Evolutionary conservation across 768 basidiomycete genomes (phyloP), one percentile per base, ranked within the genome.

Genomic region (Pisolithus albus): DNA sequence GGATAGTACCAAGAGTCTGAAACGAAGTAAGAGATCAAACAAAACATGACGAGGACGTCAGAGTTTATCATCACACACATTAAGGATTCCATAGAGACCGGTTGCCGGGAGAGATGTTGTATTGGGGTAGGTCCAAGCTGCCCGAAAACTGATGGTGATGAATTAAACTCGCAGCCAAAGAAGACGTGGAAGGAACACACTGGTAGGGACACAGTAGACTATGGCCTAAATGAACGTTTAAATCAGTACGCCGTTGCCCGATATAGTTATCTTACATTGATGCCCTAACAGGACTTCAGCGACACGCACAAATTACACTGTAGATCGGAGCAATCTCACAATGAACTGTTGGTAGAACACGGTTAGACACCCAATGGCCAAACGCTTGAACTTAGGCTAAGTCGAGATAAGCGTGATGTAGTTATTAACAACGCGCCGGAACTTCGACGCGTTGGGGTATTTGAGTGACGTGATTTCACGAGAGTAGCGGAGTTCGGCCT

Each of bases 71-170:
- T 34, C 34, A 55, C 59, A 37, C 43, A 60, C 61, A 11, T 65
- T 70, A 15, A 68, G 64, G 54, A 73, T 59, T 7, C 72, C 73
- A 18, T 65, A 71, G 19, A 72, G 69, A 11, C 73, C 73, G 1
- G 72, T 70, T n/a, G 73, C 73, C 9, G 75, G 56, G 6, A 74
- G 52, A 7, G 73, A 74, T 1, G 73, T 70, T 1, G 73, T 73
- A 36, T 65, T 70, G 0, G 66, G 67, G 19, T 70, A 61, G 32
- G 56, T n/a, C 71, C 71, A n/a, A 75, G 52, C 49, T 71, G 69
- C 47, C 66, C 61, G 50, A 74, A 74, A 36, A 75, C 73, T 61
- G 52, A 56, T 8, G 50, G 59, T 58, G 56, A 47, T 65, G 58
- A 56, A 56, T 56, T 24, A 3, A 45, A 18, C 32, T 28, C 40